A percentile compares a stretch with the other conserved stretches of the same genome.
phyloP scores from a whole-genome alignment of 73 alveolate species.

The Paramecium tetraurelia region DNA sequence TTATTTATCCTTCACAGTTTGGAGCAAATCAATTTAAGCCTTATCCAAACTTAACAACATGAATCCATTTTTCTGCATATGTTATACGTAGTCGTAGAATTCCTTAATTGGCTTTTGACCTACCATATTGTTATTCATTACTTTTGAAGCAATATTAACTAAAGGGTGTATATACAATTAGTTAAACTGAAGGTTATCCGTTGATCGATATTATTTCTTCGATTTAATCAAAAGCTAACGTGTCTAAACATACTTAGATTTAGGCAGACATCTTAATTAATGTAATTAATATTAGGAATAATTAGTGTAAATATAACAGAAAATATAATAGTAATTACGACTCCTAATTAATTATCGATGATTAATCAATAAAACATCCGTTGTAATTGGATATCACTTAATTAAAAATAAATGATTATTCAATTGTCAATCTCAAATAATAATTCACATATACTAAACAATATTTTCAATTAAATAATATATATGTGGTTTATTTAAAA shows the following conservation, averaged over 20 bases:
- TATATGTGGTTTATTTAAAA: background rate
- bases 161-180: background rate
- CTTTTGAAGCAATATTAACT: conserved; percentile 27
- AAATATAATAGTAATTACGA: background rate
- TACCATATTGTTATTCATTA: background rate
- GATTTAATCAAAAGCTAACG: conserved; percentile 23
- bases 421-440: background rate
- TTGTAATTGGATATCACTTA: background rate
- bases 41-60: background rate
- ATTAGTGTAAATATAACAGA: background rate
- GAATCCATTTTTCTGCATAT: background rate
- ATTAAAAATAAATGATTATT: background rate
- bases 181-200: background rate
- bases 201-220: background rate
- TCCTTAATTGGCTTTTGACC: background rate
- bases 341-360: background rate
- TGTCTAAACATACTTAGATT: background rate
- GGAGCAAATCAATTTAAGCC: background rate
- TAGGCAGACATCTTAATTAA: background rate
- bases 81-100: background rate
- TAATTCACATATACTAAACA: background rate
- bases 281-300: background rate
- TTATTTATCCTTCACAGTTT: background rate
- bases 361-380: background rate
- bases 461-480: background rate